phyloP scores from a whole-genome alignment of 2,329 filamentous ascomycete species.

The Fusarium oligoseptatum region DNA sequence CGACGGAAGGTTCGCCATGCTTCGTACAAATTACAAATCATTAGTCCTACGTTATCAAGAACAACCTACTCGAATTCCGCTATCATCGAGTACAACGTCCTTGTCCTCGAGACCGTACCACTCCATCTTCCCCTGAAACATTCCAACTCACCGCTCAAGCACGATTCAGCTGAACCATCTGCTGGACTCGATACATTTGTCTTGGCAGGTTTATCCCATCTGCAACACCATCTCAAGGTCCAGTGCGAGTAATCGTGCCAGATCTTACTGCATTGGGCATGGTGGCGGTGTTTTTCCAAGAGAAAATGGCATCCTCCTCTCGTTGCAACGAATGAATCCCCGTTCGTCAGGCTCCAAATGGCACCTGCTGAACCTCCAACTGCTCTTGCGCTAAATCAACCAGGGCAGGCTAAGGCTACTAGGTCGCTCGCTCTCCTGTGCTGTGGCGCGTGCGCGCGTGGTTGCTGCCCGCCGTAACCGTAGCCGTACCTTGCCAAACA shows the following conservation, averaged over 20 bases:
- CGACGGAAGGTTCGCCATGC: background rate
- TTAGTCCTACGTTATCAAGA: background rate
- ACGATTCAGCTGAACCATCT: background rate
- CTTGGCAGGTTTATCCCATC: background rate
- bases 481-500: constrained; percentile 15
- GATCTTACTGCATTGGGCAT: constrained; percentile 5
- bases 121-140: constrained; percentile 2
- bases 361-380: constrained; percentile 15
- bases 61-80: background rate
- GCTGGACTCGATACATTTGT: background rate
- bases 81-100: background rate
- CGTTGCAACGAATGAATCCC: constrained; percentile 18
- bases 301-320: background rate
- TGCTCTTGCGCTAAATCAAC: constrained; percentile 20
- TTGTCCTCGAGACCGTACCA: constrained; percentile 7
- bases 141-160: constrained; percentile 1
- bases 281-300: background rate
- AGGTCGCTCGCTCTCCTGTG: constrained; percentile 13
- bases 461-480: constrained; percentile 25
- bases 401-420: constrained; percentile 5
- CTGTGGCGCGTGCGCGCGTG: constrained; percentile 31
- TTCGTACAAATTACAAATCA: background rate
- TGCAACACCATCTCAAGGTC: background rate
- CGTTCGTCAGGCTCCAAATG: background rate
- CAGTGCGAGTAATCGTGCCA: background rate